phyloP scores from a whole-genome alignment of 805 yeast species.

The Lipomyces kockii region DNA sequence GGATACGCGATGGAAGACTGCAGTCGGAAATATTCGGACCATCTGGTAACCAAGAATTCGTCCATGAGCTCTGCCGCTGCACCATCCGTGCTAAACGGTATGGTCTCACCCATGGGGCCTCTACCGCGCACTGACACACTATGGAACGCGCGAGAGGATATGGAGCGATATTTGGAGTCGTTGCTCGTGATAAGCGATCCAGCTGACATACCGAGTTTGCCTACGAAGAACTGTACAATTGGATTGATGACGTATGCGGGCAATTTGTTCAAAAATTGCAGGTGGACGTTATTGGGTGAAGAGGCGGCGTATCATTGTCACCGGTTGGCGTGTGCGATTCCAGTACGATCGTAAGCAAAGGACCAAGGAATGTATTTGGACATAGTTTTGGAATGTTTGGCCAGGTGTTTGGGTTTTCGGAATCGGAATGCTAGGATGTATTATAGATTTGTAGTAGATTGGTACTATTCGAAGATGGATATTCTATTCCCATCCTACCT shows the following conservation, averaged over 20 bases:
- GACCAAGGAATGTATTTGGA: not conserved
- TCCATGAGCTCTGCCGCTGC: not conserved
- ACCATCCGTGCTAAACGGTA: not conserved
- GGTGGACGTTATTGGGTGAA: constrained; percentile 34
- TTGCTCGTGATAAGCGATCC: constrained; percentile 29
- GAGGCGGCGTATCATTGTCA: constrained; percentile 32
- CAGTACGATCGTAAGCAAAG: constrained; percentile 14
- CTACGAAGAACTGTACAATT: constrained; percentile 31
- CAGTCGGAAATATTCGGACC: constrained; percentile 18
- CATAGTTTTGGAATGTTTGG: constrained; percentile 51
- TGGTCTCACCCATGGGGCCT: not conserved
- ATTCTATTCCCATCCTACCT: too few relatives aligned
- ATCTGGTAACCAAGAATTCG: not conserved
- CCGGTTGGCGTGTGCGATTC: constrained; percentile 27
- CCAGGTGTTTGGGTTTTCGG: constrained; percentile 63
- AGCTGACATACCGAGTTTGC: constrained; percentile 13
- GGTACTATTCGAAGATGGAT: too few relatives aligned
- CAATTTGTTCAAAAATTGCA: constrained; percentile 19
- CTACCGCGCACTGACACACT: not conserved
- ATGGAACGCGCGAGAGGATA: constrained; percentile 31
- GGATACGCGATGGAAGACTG: constrained; percentile 33
- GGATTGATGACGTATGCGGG: constrained; percentile 32
- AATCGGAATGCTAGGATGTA: constrained; percentile 53
- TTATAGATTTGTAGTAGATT: not conserved
- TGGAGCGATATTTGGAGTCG: constrained; percentile 27